Percentiles rank a stretch among this genome's conserved stretches.
These are phyloP conservation scores for Talaromyces sp. DNA, from an alignment of 2,329 filamentous ascomycete genomes.

Conservation along the genomic window DNA sequence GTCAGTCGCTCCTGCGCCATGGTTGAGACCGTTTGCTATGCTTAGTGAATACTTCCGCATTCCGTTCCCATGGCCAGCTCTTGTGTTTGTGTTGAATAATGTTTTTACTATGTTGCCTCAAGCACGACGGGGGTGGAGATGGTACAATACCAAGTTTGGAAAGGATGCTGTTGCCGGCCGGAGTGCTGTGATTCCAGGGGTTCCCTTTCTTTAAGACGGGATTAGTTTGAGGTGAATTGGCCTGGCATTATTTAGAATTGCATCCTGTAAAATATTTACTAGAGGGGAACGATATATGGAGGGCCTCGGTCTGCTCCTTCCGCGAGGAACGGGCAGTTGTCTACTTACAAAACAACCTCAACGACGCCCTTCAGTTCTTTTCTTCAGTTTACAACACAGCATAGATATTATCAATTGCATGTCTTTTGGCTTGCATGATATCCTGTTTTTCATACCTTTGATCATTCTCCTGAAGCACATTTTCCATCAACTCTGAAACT, in stretches of 20 bases:
- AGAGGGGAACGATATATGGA: neutral
- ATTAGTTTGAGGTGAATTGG: neutral
- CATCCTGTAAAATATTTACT: neutral
- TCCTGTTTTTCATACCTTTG: constrained; percentile 60
- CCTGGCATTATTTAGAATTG: neutral
- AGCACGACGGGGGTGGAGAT: constrained; percentile 71
- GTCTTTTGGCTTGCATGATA: constrained; percentile 40
- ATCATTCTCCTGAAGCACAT: constrained; percentile 31
- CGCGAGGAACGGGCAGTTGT: neutral
- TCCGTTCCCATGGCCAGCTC: constrained; percentile 63
- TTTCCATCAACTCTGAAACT: constrained; percentile 16
- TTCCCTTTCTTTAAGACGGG: constrained; percentile 33
- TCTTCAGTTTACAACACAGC: constrained; percentile 20
- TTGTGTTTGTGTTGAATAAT: constrained; percentile 81
- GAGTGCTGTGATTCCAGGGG: constrained; percentile 66
- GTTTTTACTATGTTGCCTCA: constrained; percentile 84
- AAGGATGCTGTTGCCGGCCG: constrained; percentile 68
- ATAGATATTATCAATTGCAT: constrained; percentile 23
- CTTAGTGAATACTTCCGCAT: constrained; percentile 26
- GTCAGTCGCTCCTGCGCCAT: constrained; percentile 30
- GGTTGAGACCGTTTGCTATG: constrained; percentile 30
- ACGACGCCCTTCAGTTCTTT: constrained; percentile 27
- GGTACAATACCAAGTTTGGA: constrained; percentile 88
- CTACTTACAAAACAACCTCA: neutral
- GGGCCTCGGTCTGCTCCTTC: neutral